Evolutionary conservation across 2,329 filamentous ascomycete species (phyloP).

Genomic region (Claviceps africana): DNA sequence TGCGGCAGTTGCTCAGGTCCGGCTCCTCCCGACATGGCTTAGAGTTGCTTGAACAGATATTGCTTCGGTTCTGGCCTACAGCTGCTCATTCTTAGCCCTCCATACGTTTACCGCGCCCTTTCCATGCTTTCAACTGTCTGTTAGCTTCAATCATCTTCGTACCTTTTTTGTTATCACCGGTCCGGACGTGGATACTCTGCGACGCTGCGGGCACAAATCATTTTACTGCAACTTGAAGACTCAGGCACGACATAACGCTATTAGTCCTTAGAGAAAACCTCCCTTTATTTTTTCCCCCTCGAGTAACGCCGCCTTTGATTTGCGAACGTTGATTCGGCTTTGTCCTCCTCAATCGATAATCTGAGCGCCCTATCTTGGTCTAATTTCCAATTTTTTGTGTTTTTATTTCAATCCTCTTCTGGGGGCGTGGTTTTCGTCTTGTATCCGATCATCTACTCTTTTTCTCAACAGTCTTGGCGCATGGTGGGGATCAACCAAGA

Average conservation of each 20-base stretch:
- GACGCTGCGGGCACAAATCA: background rate
- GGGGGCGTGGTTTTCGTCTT: background rate
- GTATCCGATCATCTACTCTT: slow-evolving; percentile 5
- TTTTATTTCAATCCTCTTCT: background rate
- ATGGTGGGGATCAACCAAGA: slow-evolving; percentile 45
- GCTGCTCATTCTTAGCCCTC: background rate
- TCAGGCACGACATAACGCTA: background rate
- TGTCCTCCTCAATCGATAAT: slow-evolving; percentile 19
- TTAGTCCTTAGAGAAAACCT: background rate
- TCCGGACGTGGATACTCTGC: background rate
- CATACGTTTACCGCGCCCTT: background rate
- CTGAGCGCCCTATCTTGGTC: slow-evolving; percentile 3
- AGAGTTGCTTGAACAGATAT: background rate
- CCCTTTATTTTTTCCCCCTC: background rate
- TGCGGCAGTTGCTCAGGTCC: background rate
- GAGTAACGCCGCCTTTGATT: slow-evolving; percentile 11
- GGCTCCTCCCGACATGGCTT: slow-evolving; percentile 1
- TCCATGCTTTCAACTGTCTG: background rate
- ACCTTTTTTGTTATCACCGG: background rate
- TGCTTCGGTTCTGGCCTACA: background rate
- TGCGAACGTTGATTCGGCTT: slow-evolving; percentile 12
- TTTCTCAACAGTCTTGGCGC: background rate
- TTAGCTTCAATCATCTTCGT: background rate
- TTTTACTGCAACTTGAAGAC: background rate
- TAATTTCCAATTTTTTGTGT: background rate